A percentile compares a stretch with the other conserved stretches of the same genome.
Conservation (phyloP, 2,329 filamentous ascomycete genomes). For the Pseudocercospora macadamiae region DNA sequence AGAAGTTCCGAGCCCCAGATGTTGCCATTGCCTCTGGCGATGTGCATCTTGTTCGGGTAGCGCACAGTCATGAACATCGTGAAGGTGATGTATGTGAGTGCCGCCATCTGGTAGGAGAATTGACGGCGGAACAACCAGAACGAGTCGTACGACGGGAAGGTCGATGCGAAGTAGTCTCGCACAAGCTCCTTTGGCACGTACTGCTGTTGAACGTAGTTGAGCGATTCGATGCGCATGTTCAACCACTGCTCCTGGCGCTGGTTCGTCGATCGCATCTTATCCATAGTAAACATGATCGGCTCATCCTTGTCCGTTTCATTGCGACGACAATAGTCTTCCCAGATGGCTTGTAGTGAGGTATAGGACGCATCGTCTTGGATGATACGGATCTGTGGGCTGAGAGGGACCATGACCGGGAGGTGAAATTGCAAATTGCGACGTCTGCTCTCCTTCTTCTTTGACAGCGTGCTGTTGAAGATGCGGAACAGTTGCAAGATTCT, state of each 20-base stretch:
- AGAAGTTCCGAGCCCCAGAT: constrained; percentile 97
- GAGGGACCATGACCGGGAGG: constrained; percentile 89
- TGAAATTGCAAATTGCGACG: constrained; percentile 95
- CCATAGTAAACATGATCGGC: constrained; percentile 91
- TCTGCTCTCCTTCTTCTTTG: constrained; percentile 91
- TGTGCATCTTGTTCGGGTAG: constrained; percentile 93
- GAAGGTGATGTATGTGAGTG: constrained; percentile 98
- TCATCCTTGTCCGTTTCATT: constrained; percentile 91
- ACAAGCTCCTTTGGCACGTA: constrained; percentile 83
- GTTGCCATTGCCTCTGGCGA: constrained; percentile 83
- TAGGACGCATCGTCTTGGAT: constrained; percentile 95
- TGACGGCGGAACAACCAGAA: constrained; percentile 99
- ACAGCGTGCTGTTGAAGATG: constrained; percentile 90
- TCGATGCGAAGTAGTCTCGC: constrained; percentile 85
- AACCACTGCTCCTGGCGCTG: constrained; percentile 65
- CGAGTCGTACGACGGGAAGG: constrained; percentile 85
- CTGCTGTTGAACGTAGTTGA: constrained; percentile 90
- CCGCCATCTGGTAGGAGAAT: constrained; percentile 93
- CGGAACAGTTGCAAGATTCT: constrained; percentile 94
- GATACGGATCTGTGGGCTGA: constrained; percentile 91
- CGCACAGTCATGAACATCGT: constrained; percentile 96
- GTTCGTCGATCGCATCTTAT: constrained; percentile 73
- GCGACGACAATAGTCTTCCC: constrained; percentile 91
- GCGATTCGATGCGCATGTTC: constrained; percentile 71
- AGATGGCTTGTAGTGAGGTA: constrained; percentile 90